These are phyloP conservation scores for Cajanus cajan DNA, from an alignment of 306 rosid genomes.

Conservation along the genomic window DNA sequence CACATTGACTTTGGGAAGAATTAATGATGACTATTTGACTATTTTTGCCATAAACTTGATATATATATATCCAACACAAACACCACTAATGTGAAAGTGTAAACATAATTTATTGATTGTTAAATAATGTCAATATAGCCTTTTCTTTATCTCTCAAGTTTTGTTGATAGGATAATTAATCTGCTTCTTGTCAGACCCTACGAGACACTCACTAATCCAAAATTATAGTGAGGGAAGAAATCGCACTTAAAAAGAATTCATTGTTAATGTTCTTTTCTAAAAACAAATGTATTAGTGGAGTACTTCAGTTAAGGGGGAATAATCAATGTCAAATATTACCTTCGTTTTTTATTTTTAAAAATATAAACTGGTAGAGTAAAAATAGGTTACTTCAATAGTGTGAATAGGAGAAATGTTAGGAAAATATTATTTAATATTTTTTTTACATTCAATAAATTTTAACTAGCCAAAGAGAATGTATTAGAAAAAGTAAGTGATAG, in stretches of 20 bases:
- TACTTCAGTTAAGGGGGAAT: not conserved
- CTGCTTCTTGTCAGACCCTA: conserved; percentile 1
- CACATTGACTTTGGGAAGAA: conserved; percentile 18
- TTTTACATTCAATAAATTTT: no score
- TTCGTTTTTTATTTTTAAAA: not conserved
- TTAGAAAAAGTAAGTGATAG: no score
- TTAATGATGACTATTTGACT: conserved; percentile 17
- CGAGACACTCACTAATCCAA: conserved; percentile 12
- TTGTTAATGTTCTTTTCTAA: not conserved
- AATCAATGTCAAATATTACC: not conserved
- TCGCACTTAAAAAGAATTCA: conserved; percentile 3
- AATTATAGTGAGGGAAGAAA: not conserved
- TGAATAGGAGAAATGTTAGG: no score
- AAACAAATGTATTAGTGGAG: not conserved
- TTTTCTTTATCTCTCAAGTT: not conserved
- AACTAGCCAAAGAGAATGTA: no score
- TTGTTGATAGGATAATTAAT: not conserved
- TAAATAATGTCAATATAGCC: not conserved
- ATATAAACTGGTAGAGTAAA: no score
- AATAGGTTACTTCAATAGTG: no score
- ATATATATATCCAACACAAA: not conserved
- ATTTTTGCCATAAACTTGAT: not conserved
- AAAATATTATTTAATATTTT: no score
- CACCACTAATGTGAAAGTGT: not conserved
- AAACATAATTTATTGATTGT: conserved; percentile 1